phyloP scores from a whole-genome alignment of 1,284 basidiomycete species.

The Trichosporon sp. region DNA sequence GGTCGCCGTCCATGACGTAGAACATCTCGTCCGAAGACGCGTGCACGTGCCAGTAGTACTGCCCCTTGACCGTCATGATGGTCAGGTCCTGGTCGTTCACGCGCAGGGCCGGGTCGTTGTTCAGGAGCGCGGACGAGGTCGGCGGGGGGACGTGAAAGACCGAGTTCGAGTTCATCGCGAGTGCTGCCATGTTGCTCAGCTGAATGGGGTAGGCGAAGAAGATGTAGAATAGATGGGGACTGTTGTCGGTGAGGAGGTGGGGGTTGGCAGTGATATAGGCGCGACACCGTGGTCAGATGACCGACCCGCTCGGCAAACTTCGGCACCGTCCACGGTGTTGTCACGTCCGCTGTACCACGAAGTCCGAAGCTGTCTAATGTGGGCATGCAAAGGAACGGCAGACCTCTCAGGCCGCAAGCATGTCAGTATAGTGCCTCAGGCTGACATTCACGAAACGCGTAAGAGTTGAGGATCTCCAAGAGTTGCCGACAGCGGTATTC shows the following conservation, averaged over 20 bases:
- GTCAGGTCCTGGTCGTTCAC: slow-evolving; percentile 12
- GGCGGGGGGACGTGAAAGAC: background rate
- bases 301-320: background rate
- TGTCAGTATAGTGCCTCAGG: no score
- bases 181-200: background rate
- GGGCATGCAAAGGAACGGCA: no score
- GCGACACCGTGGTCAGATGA: background rate
- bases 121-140: background rate
- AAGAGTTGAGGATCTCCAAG: no score
- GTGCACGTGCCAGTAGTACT: slow-evolving; percentile 14
- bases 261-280: background rate
- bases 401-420: no score
- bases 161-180: background rate
- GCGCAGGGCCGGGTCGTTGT: background rate
- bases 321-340: background rate
- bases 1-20: slow-evolving; percentile 13
- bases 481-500: no score
- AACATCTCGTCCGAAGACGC: slow-evolving; percentile 10
- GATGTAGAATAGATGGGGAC: background rate
- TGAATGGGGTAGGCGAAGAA: background rate
- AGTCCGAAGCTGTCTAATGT: no score
- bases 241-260: background rate
- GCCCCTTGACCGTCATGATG: slow-evolving; percentile 9
- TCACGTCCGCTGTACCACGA: no score
- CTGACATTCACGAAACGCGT: no score